Evolutionary conservation across 208 protist species (phyloP), one percentile per base, ranked within the genome.

Genomic region (Acanthamoeba sp.): DNA sequence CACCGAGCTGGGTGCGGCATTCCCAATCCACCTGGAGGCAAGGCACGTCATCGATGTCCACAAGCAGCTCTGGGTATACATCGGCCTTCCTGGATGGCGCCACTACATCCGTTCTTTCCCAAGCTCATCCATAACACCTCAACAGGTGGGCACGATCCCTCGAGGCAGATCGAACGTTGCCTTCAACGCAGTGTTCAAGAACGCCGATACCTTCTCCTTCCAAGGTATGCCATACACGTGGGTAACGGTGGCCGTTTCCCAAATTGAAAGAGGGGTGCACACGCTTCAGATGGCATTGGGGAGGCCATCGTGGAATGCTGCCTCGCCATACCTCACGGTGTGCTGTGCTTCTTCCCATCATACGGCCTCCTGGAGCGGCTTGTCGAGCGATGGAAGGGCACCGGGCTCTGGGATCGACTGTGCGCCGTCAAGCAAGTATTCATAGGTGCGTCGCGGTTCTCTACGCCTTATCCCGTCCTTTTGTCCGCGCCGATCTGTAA

Each of bases 31-130:
- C 57, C 95, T 99, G 29, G 96, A 98, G 90, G 98, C 98, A 40
- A 88, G 91, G 38, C 99, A 99, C 95, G 98, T 99, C 14, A 99
- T 99, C 82, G 22, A 88, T 12, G 24, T 20, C 16, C 27, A 95
- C 1, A 93, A 76, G 64, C 96, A 97, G 80, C 66, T 97, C 20
- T 93, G 36, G 69, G 62, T 92, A 66, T n/a, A 73, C 16, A 14
- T 40, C 34, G 14, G 16, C 48, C 38, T n/a, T 4, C 40, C 2
- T 90, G 40, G 9, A 16, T 93, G 45, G 14, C 2, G 10, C 22
- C 85, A 92, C 93, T 22, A 34, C 27, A 40, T n/a, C n/a, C 92
- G 66, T 29, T 71, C 36, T 14, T 27, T 24, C 62, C 29, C 9
- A 29, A 80, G 16, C 16, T 27, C 57, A 73, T 50, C 64, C 3